Conservation (phyloP, 1,139 yeast genomes). For the Sugiyamaella sp. region DNA sequence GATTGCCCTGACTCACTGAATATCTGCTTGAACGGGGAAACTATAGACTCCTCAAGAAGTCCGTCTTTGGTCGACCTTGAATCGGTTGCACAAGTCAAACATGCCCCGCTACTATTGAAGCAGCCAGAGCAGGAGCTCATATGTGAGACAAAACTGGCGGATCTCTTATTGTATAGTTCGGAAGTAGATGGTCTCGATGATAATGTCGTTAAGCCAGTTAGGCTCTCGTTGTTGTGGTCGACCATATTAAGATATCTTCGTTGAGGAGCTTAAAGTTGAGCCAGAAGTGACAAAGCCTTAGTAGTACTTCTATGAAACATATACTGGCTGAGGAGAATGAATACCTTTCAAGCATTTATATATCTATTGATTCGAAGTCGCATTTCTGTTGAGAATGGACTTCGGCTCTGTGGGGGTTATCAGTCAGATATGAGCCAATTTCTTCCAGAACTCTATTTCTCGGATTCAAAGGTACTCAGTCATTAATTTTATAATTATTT, state of each 20-base stretch:
- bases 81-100: not conserved
- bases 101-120: not conserved
- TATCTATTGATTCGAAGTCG: no score
- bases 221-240: not conserved
- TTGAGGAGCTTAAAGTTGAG: no score
- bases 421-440: not conserved
- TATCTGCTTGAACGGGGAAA: no score
- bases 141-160: not conserved
- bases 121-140: not conserved
- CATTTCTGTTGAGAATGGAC: no score
- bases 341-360: not conserved
- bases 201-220: not conserved
- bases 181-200: not conserved
- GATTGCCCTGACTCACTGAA: not conserved
- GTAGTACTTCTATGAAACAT: no score
- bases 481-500: not conserved
- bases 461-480: not conserved
- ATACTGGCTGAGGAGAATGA: not conserved
- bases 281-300: no score
- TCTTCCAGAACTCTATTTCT: not conserved
- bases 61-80: not conserved
- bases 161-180: not conserved
- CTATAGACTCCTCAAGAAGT: not conserved
- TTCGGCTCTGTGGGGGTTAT: not conserved
- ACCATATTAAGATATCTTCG: no score